Percentiles rank a stretch among this genome's conserved stretches.
Evolutionary conservation across 768 basidiomycete genomes (phyloP).

Genomic region (Clathrus columnatus): DNA sequence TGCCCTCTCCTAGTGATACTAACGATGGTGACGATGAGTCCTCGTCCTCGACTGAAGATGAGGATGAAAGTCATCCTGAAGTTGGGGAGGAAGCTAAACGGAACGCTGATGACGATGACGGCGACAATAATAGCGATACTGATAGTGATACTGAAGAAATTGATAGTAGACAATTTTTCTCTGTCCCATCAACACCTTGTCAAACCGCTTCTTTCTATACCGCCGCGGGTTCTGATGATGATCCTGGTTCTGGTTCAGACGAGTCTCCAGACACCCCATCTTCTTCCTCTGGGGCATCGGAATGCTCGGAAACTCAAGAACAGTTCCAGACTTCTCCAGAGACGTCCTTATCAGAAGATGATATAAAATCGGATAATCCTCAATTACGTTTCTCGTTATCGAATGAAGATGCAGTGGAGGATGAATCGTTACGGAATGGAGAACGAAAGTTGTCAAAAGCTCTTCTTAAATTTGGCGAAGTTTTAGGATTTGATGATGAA

Average conservation of each 20-base stretch:
- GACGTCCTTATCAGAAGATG: conserved; percentile 5
- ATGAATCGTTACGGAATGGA: not conserved
- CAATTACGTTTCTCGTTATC: no score
- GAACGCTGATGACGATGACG: not conserved
- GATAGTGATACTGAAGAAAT: not conserved
- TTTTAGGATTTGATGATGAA: conserved; percentile 2
- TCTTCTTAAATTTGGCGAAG: not conserved
- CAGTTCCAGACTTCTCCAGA: not conserved
- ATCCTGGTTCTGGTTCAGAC: not conserved
- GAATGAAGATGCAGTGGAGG: no score
- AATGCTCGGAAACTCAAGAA: not conserved
- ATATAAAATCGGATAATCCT: no score
- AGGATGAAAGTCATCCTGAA: no score
- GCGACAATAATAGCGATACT: not conserved
- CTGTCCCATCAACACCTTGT: not conserved
- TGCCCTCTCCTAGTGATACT: no score
- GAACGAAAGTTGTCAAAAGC: conserved; percentile 2
- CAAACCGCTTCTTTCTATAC: not conserved
- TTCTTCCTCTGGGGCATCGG: not conserved
- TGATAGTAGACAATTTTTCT: not conserved
- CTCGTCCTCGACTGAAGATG: no score
- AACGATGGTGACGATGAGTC: no score
- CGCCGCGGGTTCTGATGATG: no score
- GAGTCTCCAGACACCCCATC: not conserved
- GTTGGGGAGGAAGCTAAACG: no score